Conservation (phyloP, 352 stramenopile genomes). For the Aphanomyces invadans region DNA sequence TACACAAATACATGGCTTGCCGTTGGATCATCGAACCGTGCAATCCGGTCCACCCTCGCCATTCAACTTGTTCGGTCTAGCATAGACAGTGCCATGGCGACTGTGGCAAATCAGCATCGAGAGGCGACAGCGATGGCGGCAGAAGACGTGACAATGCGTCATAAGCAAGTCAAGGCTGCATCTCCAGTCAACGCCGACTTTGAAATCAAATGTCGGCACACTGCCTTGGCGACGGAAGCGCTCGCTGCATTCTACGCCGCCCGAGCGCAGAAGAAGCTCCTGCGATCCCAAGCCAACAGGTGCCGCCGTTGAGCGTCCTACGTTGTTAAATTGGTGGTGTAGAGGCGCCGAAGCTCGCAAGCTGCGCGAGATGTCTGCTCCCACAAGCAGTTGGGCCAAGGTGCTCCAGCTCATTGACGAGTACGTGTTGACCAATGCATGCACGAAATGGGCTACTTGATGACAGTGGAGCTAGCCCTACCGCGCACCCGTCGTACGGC, state of each 20-base stretch:
- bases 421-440: neutral
- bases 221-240: conserved; percentile 5
- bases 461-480: neutral
- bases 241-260: conserved; percentile 14
- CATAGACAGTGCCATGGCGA: neutral
- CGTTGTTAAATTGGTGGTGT: neutral
- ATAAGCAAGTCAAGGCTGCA: neutral
- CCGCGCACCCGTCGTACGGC: neutral
- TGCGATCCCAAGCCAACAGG: conserved; percentile 7
- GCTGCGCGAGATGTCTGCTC: neutral
- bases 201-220: conserved; percentile 1
- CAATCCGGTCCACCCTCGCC: neutral
- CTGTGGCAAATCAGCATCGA: neutral
- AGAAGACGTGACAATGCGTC: neutral
- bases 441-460: too few relatives aligned
- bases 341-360: conserved; percentile 13
- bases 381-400: conserved; percentile 12
- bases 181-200: neutral
- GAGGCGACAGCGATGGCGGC: neutral
- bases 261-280: neutral
- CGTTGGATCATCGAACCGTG: neutral
- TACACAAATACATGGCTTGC: neutral
- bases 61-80: conserved; percentile 10
- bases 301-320: neutral
- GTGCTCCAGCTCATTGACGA: conserved; percentile 20